Conservation (phyloP, 73 alveolate species). For the Effrenium voratum region DNA sequence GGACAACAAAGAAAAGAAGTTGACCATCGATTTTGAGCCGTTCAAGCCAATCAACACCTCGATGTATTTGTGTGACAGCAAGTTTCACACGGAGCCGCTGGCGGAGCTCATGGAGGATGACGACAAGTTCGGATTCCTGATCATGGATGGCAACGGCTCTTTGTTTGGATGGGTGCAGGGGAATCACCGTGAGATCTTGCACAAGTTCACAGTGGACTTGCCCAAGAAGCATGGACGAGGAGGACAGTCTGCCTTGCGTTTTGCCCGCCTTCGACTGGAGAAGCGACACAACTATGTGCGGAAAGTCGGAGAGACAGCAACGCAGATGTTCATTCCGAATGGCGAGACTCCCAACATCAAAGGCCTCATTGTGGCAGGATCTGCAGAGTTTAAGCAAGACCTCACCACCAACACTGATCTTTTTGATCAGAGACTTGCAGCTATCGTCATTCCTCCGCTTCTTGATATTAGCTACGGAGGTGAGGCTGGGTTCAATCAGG, state of each 20-base stretch:
- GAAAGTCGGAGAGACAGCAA: conserved; percentile 99
- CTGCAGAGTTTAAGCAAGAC: conserved; percentile 98
- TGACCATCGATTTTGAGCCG: conserved; percentile 98
- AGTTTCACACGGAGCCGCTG: conserved; percentile 98
- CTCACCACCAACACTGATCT: conserved; percentile 84
- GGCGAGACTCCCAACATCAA: conserved; percentile 98
- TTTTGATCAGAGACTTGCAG: conserved; percentile 94
- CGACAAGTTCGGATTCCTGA: conserved; percentile 99
- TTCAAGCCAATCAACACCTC: conserved; percentile 99
- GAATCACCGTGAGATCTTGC: conserved; percentile 97
- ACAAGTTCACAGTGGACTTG: conserved; percentile 97
- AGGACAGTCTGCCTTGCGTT: conserved; percentile 99
- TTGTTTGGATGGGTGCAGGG: conserved; percentile 99
- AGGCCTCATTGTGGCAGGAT: conserved; percentile 99
- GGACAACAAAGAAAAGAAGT: conserved; percentile 89
- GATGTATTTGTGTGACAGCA: conserved; percentile 98
- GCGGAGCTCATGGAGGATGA: conserved; percentile 95
- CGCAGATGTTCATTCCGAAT: conserved; percentile 98
- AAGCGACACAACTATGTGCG: conserved; percentile 99
- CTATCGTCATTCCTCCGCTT: conserved; percentile 95
- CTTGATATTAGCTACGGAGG: conserved; percentile 99
- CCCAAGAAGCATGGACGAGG: conserved; percentile 99
- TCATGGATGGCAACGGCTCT: conserved; percentile 99
- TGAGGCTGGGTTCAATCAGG: conserved; percentile 99
- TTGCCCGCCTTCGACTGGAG: conserved; percentile 98